Conservation (phyloP, 805 yeast species). For the Zygotorulaspora sp. region DNA sequence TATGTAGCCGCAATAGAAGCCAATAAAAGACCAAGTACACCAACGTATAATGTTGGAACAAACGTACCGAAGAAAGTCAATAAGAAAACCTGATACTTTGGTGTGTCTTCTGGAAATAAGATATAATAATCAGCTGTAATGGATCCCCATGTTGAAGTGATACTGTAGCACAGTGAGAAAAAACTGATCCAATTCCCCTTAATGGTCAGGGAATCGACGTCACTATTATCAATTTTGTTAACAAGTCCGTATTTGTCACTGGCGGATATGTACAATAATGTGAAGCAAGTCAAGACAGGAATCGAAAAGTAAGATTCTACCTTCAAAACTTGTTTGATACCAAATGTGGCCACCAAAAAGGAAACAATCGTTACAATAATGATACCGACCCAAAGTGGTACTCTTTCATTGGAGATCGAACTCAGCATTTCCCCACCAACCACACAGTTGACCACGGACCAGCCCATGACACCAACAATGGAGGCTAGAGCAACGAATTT, state of each 20-base stretch:
- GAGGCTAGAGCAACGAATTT: slow-evolving; percentile 68
- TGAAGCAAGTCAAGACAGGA: slow-evolving; percentile 64
- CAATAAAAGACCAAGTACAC: slow-evolving; percentile 63
- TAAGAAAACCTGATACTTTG: slow-evolving; percentile 48
- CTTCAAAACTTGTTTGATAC: slow-evolving; percentile 63
- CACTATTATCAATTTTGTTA: slow-evolving; percentile 34
- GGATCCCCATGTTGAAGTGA: slow-evolving; percentile 87
- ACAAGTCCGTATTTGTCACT: slow-evolving; percentile 43
- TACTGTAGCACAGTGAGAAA: slow-evolving; percentile 68
- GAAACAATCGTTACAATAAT: slow-evolving; percentile 62
- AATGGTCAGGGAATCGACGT: slow-evolving; percentile 37
- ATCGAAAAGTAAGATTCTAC: slow-evolving; percentile 65
- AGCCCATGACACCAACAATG: slow-evolving; percentile 77
- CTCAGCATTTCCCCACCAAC: slow-evolving; percentile 81
- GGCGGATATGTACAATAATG: slow-evolving; percentile 60
- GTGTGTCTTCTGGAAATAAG: slow-evolving; percentile 67
- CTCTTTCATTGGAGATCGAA: slow-evolving; percentile 56
- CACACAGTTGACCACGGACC: slow-evolving; percentile 89
- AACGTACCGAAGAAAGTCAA: slow-evolving; percentile 64
- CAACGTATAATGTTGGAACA: slow-evolving; percentile 73
- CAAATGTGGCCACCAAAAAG: slow-evolving; percentile 66
- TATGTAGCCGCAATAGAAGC: slow-evolving; percentile 61
- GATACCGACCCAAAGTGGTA: slow-evolving; percentile 73
- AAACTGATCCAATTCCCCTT: slow-evolving; percentile 69
- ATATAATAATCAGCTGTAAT: slow-evolving; percentile 82